phyloP scores from a whole-genome alignment of 148 eudicot species.

The Camellia sinensis region DNA sequence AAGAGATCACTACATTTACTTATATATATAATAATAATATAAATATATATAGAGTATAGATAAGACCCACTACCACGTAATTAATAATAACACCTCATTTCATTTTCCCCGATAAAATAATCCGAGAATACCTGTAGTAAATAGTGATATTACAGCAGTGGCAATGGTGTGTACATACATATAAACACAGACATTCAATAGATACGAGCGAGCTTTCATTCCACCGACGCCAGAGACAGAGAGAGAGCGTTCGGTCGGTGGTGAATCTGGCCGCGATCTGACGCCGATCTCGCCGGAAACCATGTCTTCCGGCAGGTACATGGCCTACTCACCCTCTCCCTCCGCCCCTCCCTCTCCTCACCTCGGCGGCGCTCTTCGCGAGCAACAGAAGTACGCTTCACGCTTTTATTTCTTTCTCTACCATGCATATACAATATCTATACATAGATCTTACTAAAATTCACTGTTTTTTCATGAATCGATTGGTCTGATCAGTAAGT shows the following conservation, averaged over 20 bases:
- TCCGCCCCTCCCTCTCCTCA: constrained; percentile 92
- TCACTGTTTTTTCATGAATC: background rate
- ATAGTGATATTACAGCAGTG: too few species aligned
- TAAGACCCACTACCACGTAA: too few species aligned
- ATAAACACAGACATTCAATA: constrained; percentile 11
- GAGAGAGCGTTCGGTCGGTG: constrained; percentile 9
- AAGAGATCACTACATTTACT: too few species aligned
- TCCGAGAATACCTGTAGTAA: too few species aligned
- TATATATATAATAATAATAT: too few species aligned
- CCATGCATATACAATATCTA: background rate
- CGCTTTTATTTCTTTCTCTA: background rate
- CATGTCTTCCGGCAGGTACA: constrained; percentile 92
- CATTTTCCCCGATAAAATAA: too few species aligned
- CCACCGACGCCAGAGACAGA: constrained; percentile 11
- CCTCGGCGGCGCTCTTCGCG: constrained; percentile 53
- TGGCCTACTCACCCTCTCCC: constrained; percentile 97
- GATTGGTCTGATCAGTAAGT: constrained; percentile 2
- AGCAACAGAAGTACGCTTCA: constrained; percentile 67
- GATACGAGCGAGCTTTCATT: background rate
- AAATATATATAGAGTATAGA: too few species aligned
- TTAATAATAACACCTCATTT: too few species aligned
- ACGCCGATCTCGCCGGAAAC: constrained; percentile 31
- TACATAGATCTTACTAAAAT: constrained; percentile 19
- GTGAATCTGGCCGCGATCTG: constrained; percentile 26
- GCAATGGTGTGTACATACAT: too few species aligned